phyloP scores from a whole-genome alignment of 495 filamentous ascomycete genomes.

The Xylaria bambusicola region DNA sequence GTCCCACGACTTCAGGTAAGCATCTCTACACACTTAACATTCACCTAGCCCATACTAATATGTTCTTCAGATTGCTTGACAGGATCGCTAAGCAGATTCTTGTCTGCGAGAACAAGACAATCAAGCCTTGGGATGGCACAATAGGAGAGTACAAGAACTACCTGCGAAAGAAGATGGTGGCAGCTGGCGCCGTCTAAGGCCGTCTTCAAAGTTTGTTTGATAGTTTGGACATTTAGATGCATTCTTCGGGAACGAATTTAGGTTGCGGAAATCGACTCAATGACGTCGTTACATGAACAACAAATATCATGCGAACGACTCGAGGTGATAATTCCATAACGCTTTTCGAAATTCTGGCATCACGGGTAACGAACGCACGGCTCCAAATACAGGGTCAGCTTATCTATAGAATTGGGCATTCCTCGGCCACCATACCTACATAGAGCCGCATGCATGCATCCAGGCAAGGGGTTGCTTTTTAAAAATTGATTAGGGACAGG shows the following conservation, averaged over 20 bases:
- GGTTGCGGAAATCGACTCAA: too few species aligned
- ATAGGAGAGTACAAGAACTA: slow-evolving; percentile 98
- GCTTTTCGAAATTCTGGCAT: too few species aligned
- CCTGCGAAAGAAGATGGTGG: slow-evolving; percentile 95
- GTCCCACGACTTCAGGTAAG: slow-evolving; percentile 95
- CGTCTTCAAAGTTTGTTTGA: not conserved
- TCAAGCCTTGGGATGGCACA: slow-evolving; percentile 81
- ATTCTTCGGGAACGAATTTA: slow-evolving; percentile 1
- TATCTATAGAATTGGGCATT: slow-evolving; percentile 10
- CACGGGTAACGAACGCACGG: not conserved
- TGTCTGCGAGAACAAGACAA: slow-evolving; percentile 95
- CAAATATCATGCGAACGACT: too few species aligned
- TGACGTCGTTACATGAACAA: too few species aligned
- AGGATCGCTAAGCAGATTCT: slow-evolving; percentile 99
- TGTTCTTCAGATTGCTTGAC: slow-evolving; percentile 73
- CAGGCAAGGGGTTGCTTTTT: not conserved
- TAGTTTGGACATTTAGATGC: slow-evolving; percentile 2
- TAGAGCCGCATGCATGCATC: slow-evolving; percentile 9
- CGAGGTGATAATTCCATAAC: too few species aligned
- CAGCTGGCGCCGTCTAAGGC: slow-evolving; percentile 64
- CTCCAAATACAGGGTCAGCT: slow-evolving; percentile 11
- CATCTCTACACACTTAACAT: not conserved
- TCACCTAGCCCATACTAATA: slow-evolving; percentile 22
- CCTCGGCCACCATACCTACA: slow-evolving; percentile 4
- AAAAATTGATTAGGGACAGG: too few species aligned